These are phyloP conservation scores for Apiotrichum domesticum DNA, from an alignment of 1,284 basidiomycete species.

Conservation along the genomic window DNA sequence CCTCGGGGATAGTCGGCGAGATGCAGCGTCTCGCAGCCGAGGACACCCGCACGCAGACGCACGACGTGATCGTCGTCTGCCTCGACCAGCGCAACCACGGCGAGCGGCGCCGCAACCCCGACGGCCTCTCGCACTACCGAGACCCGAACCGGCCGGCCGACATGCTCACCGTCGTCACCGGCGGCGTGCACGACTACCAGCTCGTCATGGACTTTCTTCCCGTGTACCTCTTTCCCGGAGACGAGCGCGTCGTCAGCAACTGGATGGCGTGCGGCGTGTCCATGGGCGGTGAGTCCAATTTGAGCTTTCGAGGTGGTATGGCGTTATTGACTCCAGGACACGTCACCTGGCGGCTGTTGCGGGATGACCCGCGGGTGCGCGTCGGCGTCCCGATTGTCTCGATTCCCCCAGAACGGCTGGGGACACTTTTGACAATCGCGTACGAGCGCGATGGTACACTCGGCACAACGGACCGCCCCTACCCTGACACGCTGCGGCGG, in stretches of 20 bases:
- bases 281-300: conserved; percentile 45
- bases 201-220: conserved; percentile 77
- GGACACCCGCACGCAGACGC: conserved; percentile 10
- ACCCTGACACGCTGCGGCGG: background rate
- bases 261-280: conserved; percentile 57
- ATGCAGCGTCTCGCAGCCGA: conserved; percentile 5
- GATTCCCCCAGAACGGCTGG: conserved; percentile 59
- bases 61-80: conserved; percentile 43
- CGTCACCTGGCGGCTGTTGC: conserved; percentile 13
- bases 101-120: conserved; percentile 39
- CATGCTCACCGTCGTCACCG: conserved; percentile 14
- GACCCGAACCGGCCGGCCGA: conserved; percentile 36
- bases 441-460: background rate
- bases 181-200: conserved; percentile 56
- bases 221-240: conserved; percentile 67
- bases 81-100: conserved; percentile 73
- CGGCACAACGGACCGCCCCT: conserved; percentile 25
- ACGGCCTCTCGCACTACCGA: background rate
- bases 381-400: conserved; percentile 68
- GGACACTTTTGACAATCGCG: conserved; percentile 51
- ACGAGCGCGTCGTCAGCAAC: conserved; percentile 58
- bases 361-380: conserved; percentile 57
- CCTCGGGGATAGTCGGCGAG: conserved; percentile 33
- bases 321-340: background rate
- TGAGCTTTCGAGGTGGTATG: background rate